Conservation (phyloP, 225 moss, liverwort and hornwort genomes). For the Polytrichum formosum region DNA sequence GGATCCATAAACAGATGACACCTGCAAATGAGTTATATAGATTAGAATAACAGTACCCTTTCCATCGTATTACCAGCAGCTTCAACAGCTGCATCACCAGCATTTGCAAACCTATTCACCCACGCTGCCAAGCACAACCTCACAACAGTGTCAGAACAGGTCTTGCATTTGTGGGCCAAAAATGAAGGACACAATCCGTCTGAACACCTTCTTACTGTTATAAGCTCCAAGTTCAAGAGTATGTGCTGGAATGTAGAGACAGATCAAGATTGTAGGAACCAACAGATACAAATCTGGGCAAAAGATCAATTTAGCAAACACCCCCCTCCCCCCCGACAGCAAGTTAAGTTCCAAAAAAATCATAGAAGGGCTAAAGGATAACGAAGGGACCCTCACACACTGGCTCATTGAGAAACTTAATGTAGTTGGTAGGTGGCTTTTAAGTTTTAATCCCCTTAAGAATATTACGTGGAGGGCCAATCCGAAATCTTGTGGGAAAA, state of each 20-base stretch:
- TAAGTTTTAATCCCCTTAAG: too few species aligned
- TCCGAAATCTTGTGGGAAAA: too few species aligned
- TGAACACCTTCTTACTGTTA: neutral
- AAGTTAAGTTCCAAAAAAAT: too few species aligned
- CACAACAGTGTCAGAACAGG: slow-evolving; percentile 8
- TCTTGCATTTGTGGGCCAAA: neutral
- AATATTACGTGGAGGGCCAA: too few species aligned
- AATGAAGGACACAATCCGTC: neutral
- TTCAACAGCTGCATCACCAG: slow-evolving; percentile 86
- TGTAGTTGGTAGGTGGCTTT: too few species aligned
- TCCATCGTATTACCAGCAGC: slow-evolving; percentile 81
- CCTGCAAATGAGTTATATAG: neutral
- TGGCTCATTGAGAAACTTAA: neutral
- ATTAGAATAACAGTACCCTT: slow-evolving; percentile 39
- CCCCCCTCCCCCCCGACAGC: too few species aligned
- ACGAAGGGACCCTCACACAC: neutral
- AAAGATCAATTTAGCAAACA: too few species aligned
- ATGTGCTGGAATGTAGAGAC: neutral
- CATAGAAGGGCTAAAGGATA: neutral
- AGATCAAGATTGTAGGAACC: neutral
- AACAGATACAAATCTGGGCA: neutral
- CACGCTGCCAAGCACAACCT: slow-evolving; percentile 51
- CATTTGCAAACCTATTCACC: slow-evolving; percentile 99
- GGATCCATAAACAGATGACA: neutral
- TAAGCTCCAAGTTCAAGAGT: too few species aligned